Evolutionary conservation across 2,329 filamentous ascomycete species (phyloP).

Genomic region (Pestalotiopsis sp.): DNA sequence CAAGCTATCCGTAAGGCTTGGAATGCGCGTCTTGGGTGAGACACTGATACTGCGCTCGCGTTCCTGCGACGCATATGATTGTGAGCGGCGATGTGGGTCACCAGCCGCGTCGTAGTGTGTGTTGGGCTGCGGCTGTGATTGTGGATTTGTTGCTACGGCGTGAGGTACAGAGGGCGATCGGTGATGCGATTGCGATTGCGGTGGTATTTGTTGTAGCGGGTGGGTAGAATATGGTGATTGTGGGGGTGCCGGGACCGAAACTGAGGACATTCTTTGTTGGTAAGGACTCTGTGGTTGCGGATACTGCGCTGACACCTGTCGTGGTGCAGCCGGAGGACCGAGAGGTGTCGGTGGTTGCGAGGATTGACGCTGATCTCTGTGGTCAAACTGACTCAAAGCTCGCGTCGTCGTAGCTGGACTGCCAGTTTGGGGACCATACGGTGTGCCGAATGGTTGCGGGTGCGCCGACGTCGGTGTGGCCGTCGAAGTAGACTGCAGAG

Average conservation of each 20-base stretch:
- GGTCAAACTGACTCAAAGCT: slow-evolving; percentile 35
- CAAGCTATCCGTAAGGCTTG: slow-evolving; percentile 44
- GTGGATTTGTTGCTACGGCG: slow-evolving; percentile 29
- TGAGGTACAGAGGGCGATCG: slow-evolving; percentile 37
- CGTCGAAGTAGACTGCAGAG: slow-evolving; percentile 60
- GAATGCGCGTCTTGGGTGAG: slow-evolving; percentile 74
- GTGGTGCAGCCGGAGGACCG: slow-evolving; percentile 47
- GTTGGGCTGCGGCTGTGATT: slow-evolving; percentile 42
- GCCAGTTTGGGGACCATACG: slow-evolving; percentile 46
- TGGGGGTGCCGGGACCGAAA: slow-evolving; percentile 29
- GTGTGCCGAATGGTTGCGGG: slow-evolving; percentile 49
- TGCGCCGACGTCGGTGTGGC: slow-evolving; percentile 67
- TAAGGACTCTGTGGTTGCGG: slow-evolving; percentile 62
- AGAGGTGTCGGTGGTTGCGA: slow-evolving; percentile 59
- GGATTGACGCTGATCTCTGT: slow-evolving; percentile 44
- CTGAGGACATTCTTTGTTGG: slow-evolving; percentile 50
- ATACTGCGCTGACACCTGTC: slow-evolving; percentile 41
- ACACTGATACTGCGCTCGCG: slow-evolving; percentile 74
- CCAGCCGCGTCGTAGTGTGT: slow-evolving; percentile 44
- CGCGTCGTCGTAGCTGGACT: slow-evolving; percentile 55
- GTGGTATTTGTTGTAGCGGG: slow-evolving; percentile 24
- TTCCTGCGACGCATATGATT: slow-evolving; percentile 56
- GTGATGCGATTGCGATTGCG: slow-evolving; percentile 22
- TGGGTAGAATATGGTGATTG: slow-evolving; percentile 30
- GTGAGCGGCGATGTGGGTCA: slow-evolving; percentile 51